Percentiles rank a stretch among this genome's conserved stretches.
These are phyloP conservation scores for Karstenula rhodostoma DNA, from an alignment of 2,329 filamentous ascomycete species.

Conservation along the genomic window DNA sequence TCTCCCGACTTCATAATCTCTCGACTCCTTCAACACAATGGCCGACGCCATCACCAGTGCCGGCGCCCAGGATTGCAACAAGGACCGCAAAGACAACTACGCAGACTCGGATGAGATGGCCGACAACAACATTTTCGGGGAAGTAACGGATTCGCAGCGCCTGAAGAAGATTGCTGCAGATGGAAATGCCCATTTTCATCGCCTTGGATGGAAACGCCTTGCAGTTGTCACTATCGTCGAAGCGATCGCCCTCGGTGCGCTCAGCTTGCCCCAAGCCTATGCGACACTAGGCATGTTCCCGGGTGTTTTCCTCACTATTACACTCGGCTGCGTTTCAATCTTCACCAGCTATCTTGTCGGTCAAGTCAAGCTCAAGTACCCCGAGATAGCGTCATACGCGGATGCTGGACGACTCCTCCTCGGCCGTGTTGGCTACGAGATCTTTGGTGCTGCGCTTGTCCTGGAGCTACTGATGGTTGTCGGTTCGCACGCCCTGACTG, in stretches of 20 bases:
- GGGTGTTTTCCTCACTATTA: conserved; percentile 54
- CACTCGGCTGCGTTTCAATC: conserved; percentile 64
- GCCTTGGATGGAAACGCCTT: conserved; percentile 60
- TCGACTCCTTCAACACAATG: neutral
- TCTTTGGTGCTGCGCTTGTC: conserved; percentile 66
- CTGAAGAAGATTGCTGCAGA: conserved; percentile 5
- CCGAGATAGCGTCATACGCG: conserved; percentile 71
- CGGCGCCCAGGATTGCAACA: conserved; percentile 3
- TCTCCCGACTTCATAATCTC: neutral
- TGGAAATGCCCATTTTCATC: conserved; percentile 40
- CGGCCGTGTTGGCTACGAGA: conserved; percentile 57
- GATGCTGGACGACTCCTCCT: conserved; percentile 72
- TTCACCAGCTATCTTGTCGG: conserved; percentile 70
- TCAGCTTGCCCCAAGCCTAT: conserved; percentile 56
- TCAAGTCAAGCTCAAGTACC: conserved; percentile 66
- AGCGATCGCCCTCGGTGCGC: conserved; percentile 57
- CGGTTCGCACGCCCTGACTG: conserved; percentile 74
- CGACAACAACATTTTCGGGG: conserved; percentile 2
- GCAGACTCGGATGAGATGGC: conserved; percentile 9
- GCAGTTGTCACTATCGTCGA: conserved; percentile 60
- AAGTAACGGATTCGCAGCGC: conserved; percentile 7
- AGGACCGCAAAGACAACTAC: conserved; percentile 5
- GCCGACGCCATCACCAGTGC: conserved; percentile 10
- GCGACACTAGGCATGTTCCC: conserved; percentile 57
- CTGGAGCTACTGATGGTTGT: conserved; percentile 64